A percentile compares a stretch with the other conserved stretches of the same genome.
phyloP scores from a whole-genome alignment of 2,329 filamentous ascomycete species.

The Trichoderma citrinoviride region DNA sequence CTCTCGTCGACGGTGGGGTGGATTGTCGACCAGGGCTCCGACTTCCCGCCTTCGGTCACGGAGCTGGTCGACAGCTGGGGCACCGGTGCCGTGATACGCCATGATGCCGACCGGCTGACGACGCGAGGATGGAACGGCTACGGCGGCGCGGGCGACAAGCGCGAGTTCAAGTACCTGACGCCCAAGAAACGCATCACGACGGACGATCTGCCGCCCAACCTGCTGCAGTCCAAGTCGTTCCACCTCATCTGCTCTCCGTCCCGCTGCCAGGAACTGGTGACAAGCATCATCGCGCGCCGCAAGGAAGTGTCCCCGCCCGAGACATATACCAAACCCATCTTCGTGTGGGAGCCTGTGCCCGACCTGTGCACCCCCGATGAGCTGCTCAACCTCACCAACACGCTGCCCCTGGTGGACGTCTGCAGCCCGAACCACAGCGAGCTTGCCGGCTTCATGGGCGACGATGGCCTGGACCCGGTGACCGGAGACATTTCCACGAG shows the following conservation, averaged over 20 bases:
- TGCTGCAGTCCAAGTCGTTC: constrained; percentile 73
- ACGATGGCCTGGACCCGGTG: constrained; percentile 51
- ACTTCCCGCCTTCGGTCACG: constrained; percentile 71
- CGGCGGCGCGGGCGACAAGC: constrained; percentile 62
- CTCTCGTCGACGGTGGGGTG: constrained; percentile 71
- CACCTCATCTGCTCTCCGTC: constrained; percentile 82
- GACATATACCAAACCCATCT: constrained; percentile 58
- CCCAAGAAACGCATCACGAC: constrained; percentile 80
- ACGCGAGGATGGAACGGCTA: constrained; percentile 95
- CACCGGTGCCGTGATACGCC: constrained; percentile 68
- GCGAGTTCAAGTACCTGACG: constrained; percentile 82
- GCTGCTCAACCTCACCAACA: constrained; percentile 62
- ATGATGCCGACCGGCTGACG: constrained; percentile 66
- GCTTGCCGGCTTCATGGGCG: constrained; percentile 79
- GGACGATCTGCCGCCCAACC: constrained; percentile 61
- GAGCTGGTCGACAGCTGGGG: constrained; percentile 69
- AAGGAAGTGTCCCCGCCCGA: constrained; percentile 39
- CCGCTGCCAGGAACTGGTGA: constrained; percentile 73
- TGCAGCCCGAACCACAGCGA: constrained; percentile 84
- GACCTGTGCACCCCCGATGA: constrained; percentile 76
- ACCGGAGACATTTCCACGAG: constrained; percentile 53
- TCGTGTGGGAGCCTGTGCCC: constrained; percentile 95
- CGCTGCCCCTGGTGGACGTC: constrained; percentile 59
- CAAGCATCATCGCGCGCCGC: constrained; percentile 62
- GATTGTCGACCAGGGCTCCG: constrained; percentile 85